A percentile compares a stretch with the other conserved stretches of the same genome.
These are phyloP conservation scores for Colletotrichum noveboracense DNA, from an alignment of 2,329 filamentous ascomycete genomes.

Conservation along the genomic window DNA sequence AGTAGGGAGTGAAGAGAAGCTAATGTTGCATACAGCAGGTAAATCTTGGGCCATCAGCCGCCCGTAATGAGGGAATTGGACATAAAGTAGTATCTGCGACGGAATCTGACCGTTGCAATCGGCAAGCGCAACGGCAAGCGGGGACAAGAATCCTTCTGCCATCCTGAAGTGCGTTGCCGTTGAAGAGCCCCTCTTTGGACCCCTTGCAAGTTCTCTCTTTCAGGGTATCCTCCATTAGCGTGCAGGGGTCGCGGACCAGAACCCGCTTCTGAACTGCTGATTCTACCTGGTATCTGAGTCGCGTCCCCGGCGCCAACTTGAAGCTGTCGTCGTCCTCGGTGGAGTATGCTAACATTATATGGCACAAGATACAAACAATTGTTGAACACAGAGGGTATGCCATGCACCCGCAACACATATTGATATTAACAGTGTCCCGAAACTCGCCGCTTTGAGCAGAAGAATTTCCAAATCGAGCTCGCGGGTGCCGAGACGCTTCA, in stretches of 20 bases:
- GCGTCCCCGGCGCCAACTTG: neutral
- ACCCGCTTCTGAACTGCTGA: neutral
- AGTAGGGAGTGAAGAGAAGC: neutral
- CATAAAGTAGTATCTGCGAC: neutral
- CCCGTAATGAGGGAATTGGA: neutral
- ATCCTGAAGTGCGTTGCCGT: neutral
- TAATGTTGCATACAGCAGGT: neutral
- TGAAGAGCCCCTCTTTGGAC: neutral
- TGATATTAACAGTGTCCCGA: neutral
- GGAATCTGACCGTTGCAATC: neutral
- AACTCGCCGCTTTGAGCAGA: neutral
- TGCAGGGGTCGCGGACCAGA: neutral
- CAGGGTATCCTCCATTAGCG: neutral
- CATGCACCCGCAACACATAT: neutral
- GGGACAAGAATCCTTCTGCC: neutral
- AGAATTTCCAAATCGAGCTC: neutral
- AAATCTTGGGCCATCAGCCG: neutral
- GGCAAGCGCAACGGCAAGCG: neutral
- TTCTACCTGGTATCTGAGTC: neutral
- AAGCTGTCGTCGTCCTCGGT: neutral
- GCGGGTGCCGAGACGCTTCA: neutral
- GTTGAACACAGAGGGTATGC: rapidly evolving
- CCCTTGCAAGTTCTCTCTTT: neutral
- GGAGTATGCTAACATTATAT: neutral
- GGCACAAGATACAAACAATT: rapidly evolving